Conservation (phyloP, 805 yeast genomes). For the Pichia kluyveri region DNA sequence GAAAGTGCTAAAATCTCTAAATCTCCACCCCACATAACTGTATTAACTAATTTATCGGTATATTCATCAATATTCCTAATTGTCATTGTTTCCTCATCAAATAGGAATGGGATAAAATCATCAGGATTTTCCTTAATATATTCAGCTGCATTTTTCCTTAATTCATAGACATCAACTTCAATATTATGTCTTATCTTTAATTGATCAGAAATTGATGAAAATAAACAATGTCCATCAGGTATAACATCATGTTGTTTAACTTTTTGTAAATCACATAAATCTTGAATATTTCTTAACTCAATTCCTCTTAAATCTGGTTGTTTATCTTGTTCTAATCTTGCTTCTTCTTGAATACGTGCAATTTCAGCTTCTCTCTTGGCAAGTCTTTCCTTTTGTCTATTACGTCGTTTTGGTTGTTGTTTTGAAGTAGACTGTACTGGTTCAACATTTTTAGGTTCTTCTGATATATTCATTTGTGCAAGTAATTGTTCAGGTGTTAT, state of each 20-base stretch:
- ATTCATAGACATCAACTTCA: constrained; percentile 34
- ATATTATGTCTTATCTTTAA: constrained; percentile 42
- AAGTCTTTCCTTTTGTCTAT: constrained; percentile 76
- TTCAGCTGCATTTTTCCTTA: constrained; percentile 57
- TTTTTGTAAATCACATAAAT: constrained; percentile 38
- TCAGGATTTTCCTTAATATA: constrained; percentile 58
- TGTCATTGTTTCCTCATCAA: constrained; percentile 66
- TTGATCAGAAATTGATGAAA: constrained; percentile 80
- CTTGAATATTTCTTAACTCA: constrained; percentile 59
- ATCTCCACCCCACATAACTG: constrained; percentile 96
- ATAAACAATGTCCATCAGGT: constrained; percentile 94
- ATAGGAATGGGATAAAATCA: constrained; percentile 71
- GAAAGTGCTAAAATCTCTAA: constrained; percentile 81
- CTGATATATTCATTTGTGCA: constrained; percentile 33
- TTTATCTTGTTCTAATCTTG: constrained; percentile 56
- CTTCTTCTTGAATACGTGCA: constrained; percentile 54
- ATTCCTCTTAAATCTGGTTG: constrained; percentile 61
- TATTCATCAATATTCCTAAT: constrained; percentile 61
- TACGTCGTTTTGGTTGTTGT: constrained; percentile 29
- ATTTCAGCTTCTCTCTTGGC: constrained; percentile 69
- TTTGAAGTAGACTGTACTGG: constrained; percentile 4
- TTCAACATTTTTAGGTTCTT: constrained; percentile 6
- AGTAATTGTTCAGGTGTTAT: constrained; percentile 55
- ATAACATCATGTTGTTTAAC: constrained; percentile 58
- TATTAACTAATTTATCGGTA: constrained; percentile 54